A percentile compares a stretch with the other conserved stretches of the same genome.
Conservation (phyloP, 2,329 filamentous ascomycete species). For the Sarocladiaceae sp. region DNA sequence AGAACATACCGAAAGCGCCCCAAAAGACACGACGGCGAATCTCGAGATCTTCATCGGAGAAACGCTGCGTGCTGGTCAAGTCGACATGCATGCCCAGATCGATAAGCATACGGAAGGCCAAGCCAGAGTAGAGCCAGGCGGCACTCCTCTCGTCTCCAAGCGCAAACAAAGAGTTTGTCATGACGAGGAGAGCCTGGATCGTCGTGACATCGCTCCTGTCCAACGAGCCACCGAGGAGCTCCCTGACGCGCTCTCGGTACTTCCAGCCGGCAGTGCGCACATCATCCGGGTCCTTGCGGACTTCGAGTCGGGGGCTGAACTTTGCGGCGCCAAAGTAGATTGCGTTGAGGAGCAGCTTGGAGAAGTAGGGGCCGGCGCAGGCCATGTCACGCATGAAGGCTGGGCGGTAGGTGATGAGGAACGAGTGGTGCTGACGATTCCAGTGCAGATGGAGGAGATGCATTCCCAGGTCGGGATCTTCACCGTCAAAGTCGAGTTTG, state of each 20-base stretch:
- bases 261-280: slow-evolving; percentile 40
- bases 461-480: slow-evolving; percentile 44
- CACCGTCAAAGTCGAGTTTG: slow-evolving; percentile 48
- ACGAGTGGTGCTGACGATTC: slow-evolving; percentile 46
- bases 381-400: slow-evolving; percentile 49
- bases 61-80: slow-evolving; percentile 21
- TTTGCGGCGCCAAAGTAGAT: slow-evolving; percentile 42
- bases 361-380: slow-evolving; percentile 48
- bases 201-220: slow-evolving; percentile 47
- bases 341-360: slow-evolving; percentile 48
- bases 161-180: slow-evolving; percentile 44
- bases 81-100: slow-evolving; percentile 48
- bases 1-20: slow-evolving; percentile 31
- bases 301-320: slow-evolving; percentile 37
- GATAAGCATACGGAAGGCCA: slow-evolving; percentile 49
- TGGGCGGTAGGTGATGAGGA: slow-evolving; percentile 43
- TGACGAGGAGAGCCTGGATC: slow-evolving; percentile 45
- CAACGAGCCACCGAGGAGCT: slow-evolving; percentile 38
- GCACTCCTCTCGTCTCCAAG: slow-evolving; percentile 42
- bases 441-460: slow-evolving; percentile 45
- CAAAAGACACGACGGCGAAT: slow-evolving; percentile 38
- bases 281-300: slow-evolving; percentile 38
- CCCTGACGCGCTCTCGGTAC: slow-evolving; percentile 38
- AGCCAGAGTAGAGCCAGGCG: slow-evolving; percentile 52
- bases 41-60: slow-evolving; percentile 39